These are phyloP conservation scores for Ustilago hordei DNA, from an alignment of 1,284 basidiomycete species.

Conservation along the genomic window DNA sequence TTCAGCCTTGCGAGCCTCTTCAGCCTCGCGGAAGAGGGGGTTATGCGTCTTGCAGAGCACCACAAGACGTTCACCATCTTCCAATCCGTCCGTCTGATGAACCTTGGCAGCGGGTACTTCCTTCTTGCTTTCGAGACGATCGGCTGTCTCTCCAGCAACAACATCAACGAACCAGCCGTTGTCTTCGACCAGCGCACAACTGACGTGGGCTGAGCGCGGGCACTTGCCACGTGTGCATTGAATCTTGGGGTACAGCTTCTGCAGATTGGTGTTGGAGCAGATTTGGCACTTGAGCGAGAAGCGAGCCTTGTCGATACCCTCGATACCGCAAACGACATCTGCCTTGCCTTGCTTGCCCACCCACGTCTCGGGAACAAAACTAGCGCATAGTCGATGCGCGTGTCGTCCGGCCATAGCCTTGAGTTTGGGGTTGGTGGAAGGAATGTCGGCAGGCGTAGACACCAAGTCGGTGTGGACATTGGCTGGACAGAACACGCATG, in stretches of 20 bases:
- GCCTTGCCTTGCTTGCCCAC: conserved; percentile 49
- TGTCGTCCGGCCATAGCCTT: conserved; percentile 35
- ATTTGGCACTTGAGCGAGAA: conserved; percentile 79
- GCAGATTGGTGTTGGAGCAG: conserved; percentile 78
- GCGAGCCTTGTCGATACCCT: conserved; percentile 58
- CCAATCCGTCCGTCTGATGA: conserved; percentile 11
- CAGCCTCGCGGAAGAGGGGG: conserved; percentile 53
- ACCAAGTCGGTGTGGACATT: conserved; percentile 52
- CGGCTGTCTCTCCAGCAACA: conserved; percentile 50
- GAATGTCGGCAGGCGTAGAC: conserved; percentile 36
- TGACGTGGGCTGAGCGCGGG: conserved; percentile 90
- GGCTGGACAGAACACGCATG: conserved; percentile 70
- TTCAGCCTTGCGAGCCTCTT: conserved; percentile 50
- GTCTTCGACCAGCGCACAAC: conserved; percentile 76
- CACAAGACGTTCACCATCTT: conserved; percentile 59
- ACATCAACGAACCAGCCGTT: conserved; percentile 66
- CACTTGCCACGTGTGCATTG: conserved; percentile 95
- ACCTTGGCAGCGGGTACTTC: conserved; percentile 1
- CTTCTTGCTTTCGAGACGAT: conserved; percentile 59
- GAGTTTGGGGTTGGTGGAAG: conserved; percentile 31
- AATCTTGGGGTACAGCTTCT: conserved; percentile 86
- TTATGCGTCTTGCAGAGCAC: conserved; percentile 67
- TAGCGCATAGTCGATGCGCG: conserved; percentile 67
- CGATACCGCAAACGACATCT: conserved; percentile 59
- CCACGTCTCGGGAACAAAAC: conserved; percentile 66